Evolutionary conservation across 768 basidiomycete species (phyloP).

Genomic region (Calocybe cyanea): DNA sequence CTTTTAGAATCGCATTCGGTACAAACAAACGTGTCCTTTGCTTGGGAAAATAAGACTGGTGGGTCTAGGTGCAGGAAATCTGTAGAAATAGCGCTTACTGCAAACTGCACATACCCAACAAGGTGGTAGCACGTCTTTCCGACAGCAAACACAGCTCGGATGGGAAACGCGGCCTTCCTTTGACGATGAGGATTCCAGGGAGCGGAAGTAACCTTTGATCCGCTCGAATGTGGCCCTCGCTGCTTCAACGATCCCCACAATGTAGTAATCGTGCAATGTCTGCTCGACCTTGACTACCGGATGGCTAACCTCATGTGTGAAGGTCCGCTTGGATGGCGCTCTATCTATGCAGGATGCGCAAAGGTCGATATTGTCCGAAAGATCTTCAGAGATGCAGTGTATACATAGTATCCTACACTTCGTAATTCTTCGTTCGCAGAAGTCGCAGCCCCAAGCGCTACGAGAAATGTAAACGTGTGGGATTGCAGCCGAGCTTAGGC

Average conservation of each 20-base stretch:
- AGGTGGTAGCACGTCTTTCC: conserved; percentile 13
- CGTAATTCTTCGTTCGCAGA: conserved; percentile 28
- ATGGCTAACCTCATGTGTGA: conserved; percentile 29
- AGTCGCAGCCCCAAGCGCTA: conserved; percentile 29
- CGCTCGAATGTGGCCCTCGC: conserved; percentile 21
- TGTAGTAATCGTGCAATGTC: conserved; percentile 28
- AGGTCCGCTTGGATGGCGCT: conserved; percentile 23
- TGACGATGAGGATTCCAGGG: conserved; percentile 15
- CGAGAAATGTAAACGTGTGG: not conserved
- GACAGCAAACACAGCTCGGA: conserved; percentile 15
- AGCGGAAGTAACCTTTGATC: conserved; percentile 24
- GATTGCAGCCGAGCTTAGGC: not conserved
- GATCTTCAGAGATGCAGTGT: conserved; percentile 29
- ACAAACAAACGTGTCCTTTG: conserved; percentile 29
- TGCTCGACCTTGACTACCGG: conserved; percentile 28
- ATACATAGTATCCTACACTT: conserved; percentile 28
- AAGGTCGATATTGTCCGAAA: conserved; percentile 30
- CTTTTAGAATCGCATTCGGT: conserved; percentile 24
- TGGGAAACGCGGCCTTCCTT: not conserved
- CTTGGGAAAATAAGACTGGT: conserved; percentile 13
- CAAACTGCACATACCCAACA: conserved; percentile 21
- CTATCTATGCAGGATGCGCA: conserved; percentile 29
- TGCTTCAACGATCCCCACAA: conserved; percentile 23
- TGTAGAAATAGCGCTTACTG: conserved; percentile 4
- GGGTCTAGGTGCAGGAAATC: not conserved